These are phyloP conservation scores for Fusarium circinatum DNA, from an alignment of 2,329 filamentous ascomycete species.

Conservation along the genomic window DNA sequence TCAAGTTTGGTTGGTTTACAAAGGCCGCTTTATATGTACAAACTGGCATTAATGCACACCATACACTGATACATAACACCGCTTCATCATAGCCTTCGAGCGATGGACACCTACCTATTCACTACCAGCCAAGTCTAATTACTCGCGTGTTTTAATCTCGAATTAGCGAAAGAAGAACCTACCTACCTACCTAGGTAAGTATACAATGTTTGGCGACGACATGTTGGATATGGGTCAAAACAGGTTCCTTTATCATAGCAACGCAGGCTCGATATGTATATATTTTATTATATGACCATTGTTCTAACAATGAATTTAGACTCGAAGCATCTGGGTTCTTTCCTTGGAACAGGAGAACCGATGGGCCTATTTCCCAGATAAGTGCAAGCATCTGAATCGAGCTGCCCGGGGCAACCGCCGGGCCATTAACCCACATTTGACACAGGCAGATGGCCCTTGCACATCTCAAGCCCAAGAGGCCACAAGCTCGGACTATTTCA, in stretches of 20 bases:
- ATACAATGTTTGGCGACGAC: not conserved
- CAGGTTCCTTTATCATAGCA: not conserved
- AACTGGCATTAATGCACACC: conserved; percentile 7
- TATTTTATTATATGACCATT: not conserved
- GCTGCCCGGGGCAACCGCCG: conserved; percentile 37
- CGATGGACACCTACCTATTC: not conserved
- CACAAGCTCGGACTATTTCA: conserved; percentile 22
- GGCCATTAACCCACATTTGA: conserved; percentile 17
- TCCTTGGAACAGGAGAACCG: conserved; percentile 12
- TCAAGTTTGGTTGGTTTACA: not conserved
- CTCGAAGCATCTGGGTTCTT: conserved; percentile 10
- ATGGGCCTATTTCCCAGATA: conserved; percentile 4
- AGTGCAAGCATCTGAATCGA: conserved; percentile 23
- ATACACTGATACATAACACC: not conserved
- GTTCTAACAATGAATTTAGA: not conserved
- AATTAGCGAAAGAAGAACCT: conserved; percentile 1
- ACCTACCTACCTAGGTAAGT: not conserved
- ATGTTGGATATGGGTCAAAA: not conserved
- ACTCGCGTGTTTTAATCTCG: not conserved
- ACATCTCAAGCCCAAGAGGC: conserved; percentile 19
- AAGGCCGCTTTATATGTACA: not conserved
- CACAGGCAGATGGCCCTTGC: conserved; percentile 10
- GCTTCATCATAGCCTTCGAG: not conserved
- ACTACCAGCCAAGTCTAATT: not conserved
- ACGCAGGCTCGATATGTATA: not conserved